These are phyloP conservation scores for Russula sp. DNA, from an alignment of 768 basidiomycete species.

Conservation along the genomic window DNA sequence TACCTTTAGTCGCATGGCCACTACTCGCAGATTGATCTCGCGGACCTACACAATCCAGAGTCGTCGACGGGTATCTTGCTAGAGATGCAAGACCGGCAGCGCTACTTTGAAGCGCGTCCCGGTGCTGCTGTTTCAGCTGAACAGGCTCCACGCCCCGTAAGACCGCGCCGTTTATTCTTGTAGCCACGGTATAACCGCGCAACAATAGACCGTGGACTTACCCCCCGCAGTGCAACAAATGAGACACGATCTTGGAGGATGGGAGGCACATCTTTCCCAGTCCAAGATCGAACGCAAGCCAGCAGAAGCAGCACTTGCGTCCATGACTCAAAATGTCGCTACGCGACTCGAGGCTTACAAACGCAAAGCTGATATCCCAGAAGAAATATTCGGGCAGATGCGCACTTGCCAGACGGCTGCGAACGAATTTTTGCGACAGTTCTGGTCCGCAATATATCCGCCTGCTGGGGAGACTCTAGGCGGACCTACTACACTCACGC, in stretches of 20 bases:
- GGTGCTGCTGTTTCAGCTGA: slow-evolving; percentile 18
- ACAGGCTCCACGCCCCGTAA: slow-evolving; percentile 23
- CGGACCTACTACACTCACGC: slow-evolving; percentile 45
- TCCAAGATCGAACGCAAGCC: slow-evolving; percentile 61
- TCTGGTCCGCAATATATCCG: slow-evolving; percentile 86
- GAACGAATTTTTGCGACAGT: slow-evolving; percentile 94
- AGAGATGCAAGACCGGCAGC: slow-evolving; percentile 80
- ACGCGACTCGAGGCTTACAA: slow-evolving; percentile 59
- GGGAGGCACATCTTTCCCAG: slow-evolving; percentile 54
- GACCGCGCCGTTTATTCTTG: slow-evolving; percentile 2
- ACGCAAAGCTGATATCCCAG: slow-evolving; percentile 72
- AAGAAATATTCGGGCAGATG: slow-evolving; percentile 73
- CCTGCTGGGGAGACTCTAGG: slow-evolving; percentile 48
- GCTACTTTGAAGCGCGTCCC: slow-evolving; percentile 70
- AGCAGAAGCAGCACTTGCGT: slow-evolving; percentile 56
- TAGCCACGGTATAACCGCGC: slow-evolving; percentile 5
- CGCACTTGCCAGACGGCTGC: slow-evolving; percentile 86
- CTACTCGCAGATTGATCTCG: slow-evolving; percentile 66
- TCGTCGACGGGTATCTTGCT: slow-evolving; percentile 62
- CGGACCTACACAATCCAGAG: slow-evolving; percentile 73
- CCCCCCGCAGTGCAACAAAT: slow-evolving; percentile 41
- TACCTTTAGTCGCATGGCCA: slow-evolving; percentile 24
- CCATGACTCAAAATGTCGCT: slow-evolving; percentile 79
- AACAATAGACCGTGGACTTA: slow-evolving; percentile 40
- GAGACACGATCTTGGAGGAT: slow-evolving; percentile 41